Evolutionary conservation across 768 basidiomycete species (phyloP).

Genomic region (Kwoniella shandongensis): DNA sequence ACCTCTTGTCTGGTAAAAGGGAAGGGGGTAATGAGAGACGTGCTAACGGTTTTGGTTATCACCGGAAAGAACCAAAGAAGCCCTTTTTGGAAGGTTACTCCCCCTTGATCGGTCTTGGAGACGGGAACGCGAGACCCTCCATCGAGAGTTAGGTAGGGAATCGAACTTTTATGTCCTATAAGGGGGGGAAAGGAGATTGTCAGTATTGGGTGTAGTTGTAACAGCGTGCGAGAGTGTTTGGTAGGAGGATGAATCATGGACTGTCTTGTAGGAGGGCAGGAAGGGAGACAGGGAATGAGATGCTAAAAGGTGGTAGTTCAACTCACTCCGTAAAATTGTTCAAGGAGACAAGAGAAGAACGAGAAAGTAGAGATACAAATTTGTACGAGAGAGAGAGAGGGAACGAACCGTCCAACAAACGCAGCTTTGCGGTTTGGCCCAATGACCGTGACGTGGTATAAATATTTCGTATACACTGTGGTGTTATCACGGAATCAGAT

Average conservation of each 20-base stretch:
- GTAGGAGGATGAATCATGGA: no score
- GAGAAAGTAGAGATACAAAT: constrained; percentile 9
- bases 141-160: constrained; percentile 47
- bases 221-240: background rate
- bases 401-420: background rate
- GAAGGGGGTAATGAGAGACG: constrained; percentile 8
- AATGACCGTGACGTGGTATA: constrained; percentile 3
- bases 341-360: constrained; percentile 21
- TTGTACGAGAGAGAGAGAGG: constrained; percentile 12
- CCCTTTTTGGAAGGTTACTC: background rate
- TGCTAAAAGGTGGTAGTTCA: background rate
- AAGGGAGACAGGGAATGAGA: background rate
- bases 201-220: background rate
- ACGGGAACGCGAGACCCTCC: constrained; percentile 54
- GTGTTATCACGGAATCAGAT: background rate
- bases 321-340: constrained; percentile 38
- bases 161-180: constrained; percentile 54
- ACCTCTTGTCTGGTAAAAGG: constrained; percentile 7
- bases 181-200: background rate
- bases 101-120: constrained; percentile 42
- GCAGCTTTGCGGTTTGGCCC: constrained; percentile 1
- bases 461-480: background rate
- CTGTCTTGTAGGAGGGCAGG: background rate
- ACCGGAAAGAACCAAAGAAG: constrained; percentile 23
- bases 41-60: constrained; percentile 32